Evolutionary conservation across 768 basidiomycete species (phyloP).

Genomic region (Tulasnella calospora): DNA sequence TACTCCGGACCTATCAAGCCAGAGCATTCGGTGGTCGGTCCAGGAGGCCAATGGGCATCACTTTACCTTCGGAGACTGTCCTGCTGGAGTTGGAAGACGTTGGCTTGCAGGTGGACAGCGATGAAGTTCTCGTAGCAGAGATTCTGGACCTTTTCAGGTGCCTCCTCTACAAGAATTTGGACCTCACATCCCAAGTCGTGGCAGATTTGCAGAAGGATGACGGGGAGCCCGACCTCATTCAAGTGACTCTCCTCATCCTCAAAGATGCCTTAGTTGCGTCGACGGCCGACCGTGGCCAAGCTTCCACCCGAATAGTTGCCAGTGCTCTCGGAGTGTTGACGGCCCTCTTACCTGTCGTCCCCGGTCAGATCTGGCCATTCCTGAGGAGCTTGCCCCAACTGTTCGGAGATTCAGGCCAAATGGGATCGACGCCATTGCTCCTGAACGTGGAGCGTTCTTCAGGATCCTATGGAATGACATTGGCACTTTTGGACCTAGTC

Average conservation of each 20-base stretch:
- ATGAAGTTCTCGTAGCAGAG: constrained; percentile 63
- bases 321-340: constrained; percentile 78
- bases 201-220: constrained; percentile 58
- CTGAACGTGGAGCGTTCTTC: constrained; percentile 64
- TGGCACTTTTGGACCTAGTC: constrained; percentile 70
- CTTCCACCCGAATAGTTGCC: constrained; percentile 59
- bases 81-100: constrained; percentile 57
- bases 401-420: constrained; percentile 53
- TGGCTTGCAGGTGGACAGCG: constrained; percentile 63
- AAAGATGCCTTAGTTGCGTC: constrained; percentile 64
- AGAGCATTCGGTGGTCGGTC: constrained; percentile 15
- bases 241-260: constrained; percentile 72
- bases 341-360: constrained; percentile 68
- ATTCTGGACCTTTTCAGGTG: constrained; percentile 75
- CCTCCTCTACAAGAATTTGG: constrained; percentile 61
- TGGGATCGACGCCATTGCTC: constrained; percentile 59
- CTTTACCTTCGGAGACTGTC: not conserved
- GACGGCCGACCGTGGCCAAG: constrained; percentile 29
- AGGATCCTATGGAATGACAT: constrained; percentile 76
- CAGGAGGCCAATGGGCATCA: not conserved
- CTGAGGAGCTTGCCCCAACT: constrained; percentile 72
- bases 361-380: constrained; percentile 84
- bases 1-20: constrained; percentile 64
- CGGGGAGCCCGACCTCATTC: constrained; percentile 65
- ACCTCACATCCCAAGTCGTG: constrained; percentile 60